phyloP scores from a whole-genome alignment of 2,329 filamentous ascomycete genomes.

The Calonectria pseudoturangicola region DNA sequence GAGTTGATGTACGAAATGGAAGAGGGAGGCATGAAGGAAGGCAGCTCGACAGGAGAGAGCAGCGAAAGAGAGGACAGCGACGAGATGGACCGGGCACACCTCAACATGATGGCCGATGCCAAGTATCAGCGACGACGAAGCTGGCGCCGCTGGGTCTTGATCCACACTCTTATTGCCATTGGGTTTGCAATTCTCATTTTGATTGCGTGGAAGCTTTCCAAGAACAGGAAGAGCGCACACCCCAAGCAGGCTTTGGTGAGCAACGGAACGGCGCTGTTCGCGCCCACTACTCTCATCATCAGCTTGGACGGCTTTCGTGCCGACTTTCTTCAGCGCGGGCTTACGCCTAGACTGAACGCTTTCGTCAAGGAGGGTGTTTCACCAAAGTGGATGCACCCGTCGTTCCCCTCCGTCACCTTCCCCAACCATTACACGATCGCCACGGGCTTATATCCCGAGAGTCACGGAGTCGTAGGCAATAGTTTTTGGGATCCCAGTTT shows the following conservation, averaged over 20 bases:
- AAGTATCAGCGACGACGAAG: constrained; percentile 70
- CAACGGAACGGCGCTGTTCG: constrained; percentile 93
- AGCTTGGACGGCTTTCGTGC: constrained; percentile 97
- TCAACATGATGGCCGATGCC: constrained; percentile 68
- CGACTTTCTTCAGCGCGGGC: constrained; percentile 88
- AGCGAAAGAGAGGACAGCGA: constrained; percentile 77
- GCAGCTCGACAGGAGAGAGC: constrained; percentile 77
- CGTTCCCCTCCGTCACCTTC: constrained; percentile 97
- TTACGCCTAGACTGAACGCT: constrained; percentile 88
- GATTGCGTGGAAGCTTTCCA: constrained; percentile 75
- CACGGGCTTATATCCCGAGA: constrained; percentile 93
- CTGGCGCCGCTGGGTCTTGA: constrained; percentile 73
- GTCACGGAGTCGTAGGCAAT: constrained; percentile 94
- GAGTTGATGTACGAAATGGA: constrained; percentile 94
- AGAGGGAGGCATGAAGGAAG: constrained; percentile 82
- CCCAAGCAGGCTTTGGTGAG: constrained; percentile 65
- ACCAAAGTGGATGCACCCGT: constrained; percentile 93
- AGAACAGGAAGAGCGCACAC: constrained; percentile 62
- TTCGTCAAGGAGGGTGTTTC: constrained; percentile 91
- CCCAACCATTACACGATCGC: constrained; percentile 96
- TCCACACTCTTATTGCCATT: constrained; percentile 70
- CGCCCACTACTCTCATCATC: constrained; percentile 93
- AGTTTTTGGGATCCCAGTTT: constrained; percentile 92
- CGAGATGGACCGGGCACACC: constrained; percentile 72
- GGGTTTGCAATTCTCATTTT: constrained; percentile 75